Base-by-base conservation (phyloP, 2,329 filamentous ascomycete genomes). In the Pyricularia pennisetigena region DNA sequence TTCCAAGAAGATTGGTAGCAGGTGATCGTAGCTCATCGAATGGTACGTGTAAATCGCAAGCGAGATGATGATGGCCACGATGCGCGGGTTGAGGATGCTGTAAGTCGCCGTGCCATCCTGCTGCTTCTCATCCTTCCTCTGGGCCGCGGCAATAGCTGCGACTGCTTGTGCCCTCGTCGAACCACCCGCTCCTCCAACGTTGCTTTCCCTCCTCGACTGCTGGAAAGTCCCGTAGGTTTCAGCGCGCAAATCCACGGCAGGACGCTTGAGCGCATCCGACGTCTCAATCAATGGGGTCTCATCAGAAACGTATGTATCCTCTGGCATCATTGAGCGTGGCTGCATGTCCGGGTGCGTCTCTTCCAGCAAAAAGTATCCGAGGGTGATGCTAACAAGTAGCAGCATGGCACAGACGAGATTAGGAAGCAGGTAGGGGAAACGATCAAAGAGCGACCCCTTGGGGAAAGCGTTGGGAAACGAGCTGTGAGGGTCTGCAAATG, bases 31-130 rank as follows among this genome's bases (percentile, higher is more conserved):
- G 0, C 91, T 93, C 93, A 97, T 97, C 54, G 90, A 93, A 79
- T 97, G 94, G 76, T 97, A 97, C 4, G 93, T 95, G 80, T 97
- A 97, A 71, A 97, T 92, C 63, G 90, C 92, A 65, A 97, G 81
- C 1, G 94, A 90, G n/a, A 93, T 74, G 57, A 95, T 88, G 67
- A 97, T 86, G 77, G 91, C 88, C 72, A 91, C 81, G 70, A 97
- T 88, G 59, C 85, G 86, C 77, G 82, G 82, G 76, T 80, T 82
- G 77, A 84, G 86, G 70, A 85, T 82, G 73, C 75, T 81, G 68
- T 71, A 71, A 5, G 72, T 73, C 72, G 78, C 79, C 70, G 81
- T 77, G 70, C 74, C 57, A 10, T 29, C 66, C 1, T 6, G 6
- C 20, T 32, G 35, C 28, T 67, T 63, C 68, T 71, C 69, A 54